phyloP scores from a whole-genome alignment of 148 eudicot species.

The Mesembryanthemum crystallinum region DNA sequence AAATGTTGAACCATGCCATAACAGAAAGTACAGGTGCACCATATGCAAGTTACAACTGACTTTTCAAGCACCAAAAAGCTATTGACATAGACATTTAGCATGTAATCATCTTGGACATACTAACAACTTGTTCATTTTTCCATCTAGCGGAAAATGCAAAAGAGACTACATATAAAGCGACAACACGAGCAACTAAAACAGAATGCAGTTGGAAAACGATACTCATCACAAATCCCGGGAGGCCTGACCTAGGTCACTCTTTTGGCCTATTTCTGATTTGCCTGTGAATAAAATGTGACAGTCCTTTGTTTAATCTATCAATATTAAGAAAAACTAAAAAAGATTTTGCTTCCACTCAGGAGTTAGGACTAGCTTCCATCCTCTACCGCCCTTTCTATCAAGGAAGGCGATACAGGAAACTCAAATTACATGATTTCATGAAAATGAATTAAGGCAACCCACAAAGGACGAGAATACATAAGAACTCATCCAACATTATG shows the following conservation, averaged over 20 bases:
- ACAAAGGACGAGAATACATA: not conserved
- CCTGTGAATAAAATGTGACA: not conserved
- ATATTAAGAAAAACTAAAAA: not conserved
- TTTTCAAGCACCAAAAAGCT: not conserved
- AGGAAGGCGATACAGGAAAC: no score
- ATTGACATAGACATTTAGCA: not conserved
- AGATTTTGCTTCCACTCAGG: not conserved
- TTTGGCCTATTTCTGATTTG: no score
- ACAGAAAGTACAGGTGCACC: not conserved
- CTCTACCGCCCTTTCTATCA: no score
- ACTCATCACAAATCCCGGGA: not conserved
- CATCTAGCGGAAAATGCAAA: no score
- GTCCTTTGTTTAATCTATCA: not conserved
- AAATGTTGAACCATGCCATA: not conserved
- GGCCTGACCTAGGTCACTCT: not conserved
- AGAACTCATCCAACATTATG: not conserved
- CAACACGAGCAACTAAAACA: no score
- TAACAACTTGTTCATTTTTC: no score
- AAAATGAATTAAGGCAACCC: not conserved
- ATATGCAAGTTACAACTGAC: not conserved
- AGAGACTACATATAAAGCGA: no score
- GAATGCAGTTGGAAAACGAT: no score
- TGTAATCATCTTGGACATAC: no score
- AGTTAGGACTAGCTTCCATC: no score
- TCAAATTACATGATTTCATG: no score